Base-by-base conservation (phyloP, 2,329 filamentous ascomycete genomes). In the Leptographium wingfieldii region DNA sequence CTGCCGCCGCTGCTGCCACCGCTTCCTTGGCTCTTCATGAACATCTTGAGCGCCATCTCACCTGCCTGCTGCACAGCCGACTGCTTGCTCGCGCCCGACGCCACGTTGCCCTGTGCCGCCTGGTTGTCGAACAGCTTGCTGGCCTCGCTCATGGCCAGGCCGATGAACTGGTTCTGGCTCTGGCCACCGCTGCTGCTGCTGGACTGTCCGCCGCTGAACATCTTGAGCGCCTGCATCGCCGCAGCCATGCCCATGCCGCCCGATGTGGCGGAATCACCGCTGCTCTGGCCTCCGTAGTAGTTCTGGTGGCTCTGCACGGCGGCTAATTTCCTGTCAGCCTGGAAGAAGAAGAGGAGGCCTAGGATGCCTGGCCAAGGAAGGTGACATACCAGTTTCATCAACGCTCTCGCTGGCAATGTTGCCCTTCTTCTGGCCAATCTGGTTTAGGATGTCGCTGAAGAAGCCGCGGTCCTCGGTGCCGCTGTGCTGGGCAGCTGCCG, bases 21-120 rank as follows among this genome's bases (percentile, higher is more conserved):
- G 64, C 78, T 72, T 25, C 80, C 80, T 70, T 90, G 80, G 66
- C 81, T 84, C 81, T 95, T 92, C 77, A 95, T 75, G 73, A 92
- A 96, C 83, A 96, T 87, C 81, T 95, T 91, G 67, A 96, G 73
- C 3, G 91, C 92, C 81, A 89, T 87, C 78, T 95, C 86, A 1
- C 85, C 91, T 3, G 92, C 92, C 71, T 85, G 78, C 69, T 87
- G 84, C 55, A 96, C 77, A 56, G 84, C 90, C 55, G 84, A 85
- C 73, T 96, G 84, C 81, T 96, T 96, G 73, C 82, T 87, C 5
- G 86, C 81, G 31, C 80, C 78, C 29, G 78, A 72, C 3, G 75
- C 69, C 25, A 82, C 74, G 65, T 80, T 77, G 66, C 81, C 81
- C 65, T 79, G 71, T 11, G 77, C 73, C 35, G 76, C 70, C 70